Evolutionary conservation across 306 rosid species (phyloP).

Genomic region (Quercus suber): DNA sequence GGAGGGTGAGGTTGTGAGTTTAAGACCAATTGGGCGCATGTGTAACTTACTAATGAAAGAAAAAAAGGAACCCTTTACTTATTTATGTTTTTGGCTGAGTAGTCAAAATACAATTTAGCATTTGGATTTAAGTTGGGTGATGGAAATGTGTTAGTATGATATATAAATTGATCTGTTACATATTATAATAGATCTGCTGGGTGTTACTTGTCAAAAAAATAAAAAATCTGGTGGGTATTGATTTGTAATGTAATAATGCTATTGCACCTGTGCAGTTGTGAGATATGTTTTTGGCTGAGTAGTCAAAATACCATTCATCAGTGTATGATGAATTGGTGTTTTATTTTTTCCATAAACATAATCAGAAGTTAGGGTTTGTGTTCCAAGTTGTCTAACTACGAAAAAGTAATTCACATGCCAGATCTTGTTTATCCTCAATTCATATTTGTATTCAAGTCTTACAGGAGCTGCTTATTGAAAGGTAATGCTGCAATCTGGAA

Average conservation of each 20-base stretch:
- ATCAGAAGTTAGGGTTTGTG: conserved; percentile 4
- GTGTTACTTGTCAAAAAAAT: neutral
- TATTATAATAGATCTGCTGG: neutral
- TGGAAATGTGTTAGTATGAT: neutral
- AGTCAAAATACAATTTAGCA: neutral
- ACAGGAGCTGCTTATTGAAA: conserved; percentile 54
- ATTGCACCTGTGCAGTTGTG: conserved; percentile 1
- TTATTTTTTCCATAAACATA: neutral
- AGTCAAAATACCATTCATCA: neutral
- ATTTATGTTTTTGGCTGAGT: neutral
- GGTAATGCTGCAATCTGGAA: conserved; percentile 88
- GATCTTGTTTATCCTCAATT: conserved; percentile 32
- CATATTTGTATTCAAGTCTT: conserved; percentile 40
- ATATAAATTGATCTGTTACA: neutral
- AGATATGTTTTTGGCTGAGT: neutral
- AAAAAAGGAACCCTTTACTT: no score
- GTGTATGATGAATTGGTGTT: conserved; percentile 13
- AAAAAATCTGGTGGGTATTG: neutral
- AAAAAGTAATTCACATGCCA: conserved; percentile 17
- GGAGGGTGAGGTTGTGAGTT: no score
- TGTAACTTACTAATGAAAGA: no score
- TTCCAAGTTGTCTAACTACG: conserved; percentile 1
- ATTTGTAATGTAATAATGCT: conserved; percentile 12
- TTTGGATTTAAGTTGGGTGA: neutral
- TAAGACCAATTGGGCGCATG: no score